A percentile compares a stretch with the other conserved stretches of the same genome.
Evolutionary conservation across 495 filamentous ascomycete species (phyloP).

Genomic region (Aspergillus indologenus): DNA sequence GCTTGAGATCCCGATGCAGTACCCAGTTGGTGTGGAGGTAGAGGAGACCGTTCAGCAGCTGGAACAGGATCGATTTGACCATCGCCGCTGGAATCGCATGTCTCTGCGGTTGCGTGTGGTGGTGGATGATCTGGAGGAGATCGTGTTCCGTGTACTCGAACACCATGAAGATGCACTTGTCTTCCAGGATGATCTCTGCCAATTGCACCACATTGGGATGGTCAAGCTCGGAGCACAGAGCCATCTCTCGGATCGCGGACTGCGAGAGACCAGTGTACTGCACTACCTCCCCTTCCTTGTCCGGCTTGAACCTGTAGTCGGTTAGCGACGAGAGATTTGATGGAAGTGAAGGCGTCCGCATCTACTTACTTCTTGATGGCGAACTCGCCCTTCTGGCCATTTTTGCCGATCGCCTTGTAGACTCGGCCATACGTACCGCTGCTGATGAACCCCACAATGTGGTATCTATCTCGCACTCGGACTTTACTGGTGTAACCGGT

Average conservation of each 20-base stretch:
- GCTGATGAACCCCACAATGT: conserved; percentile 96
- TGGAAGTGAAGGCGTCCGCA: neutral
- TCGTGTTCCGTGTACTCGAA: conserved; percentile 99
- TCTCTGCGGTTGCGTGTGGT: conserved; percentile 85
- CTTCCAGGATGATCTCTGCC: conserved; percentile 94
- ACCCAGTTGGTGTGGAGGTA: conserved; percentile 98
- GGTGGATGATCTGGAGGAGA: conserved; percentile 95
- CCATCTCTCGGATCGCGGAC: conserved; percentile 96
- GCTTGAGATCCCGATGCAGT: conserved; percentile 92
- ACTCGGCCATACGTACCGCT: conserved; percentile 98
- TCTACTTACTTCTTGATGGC: conserved; percentile 82
- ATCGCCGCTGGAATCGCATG: conserved; percentile 83
- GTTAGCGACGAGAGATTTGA: conserved; percentile 15
- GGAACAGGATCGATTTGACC: conserved; percentile 89
- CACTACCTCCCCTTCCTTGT: conserved; percentile 93
- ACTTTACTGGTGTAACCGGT: conserved; percentile 78
- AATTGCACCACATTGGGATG: conserved; percentile 89
- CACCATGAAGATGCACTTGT: conserved; percentile 99
- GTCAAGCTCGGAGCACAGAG: conserved; percentile 88
- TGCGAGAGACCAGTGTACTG: conserved; percentile 98
- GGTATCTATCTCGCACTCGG: conserved; percentile 84
- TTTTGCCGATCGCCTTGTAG: conserved; percentile 86
- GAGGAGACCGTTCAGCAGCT: conserved; percentile 87
- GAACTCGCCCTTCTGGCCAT: conserved; percentile 74
- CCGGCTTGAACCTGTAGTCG: conserved; percentile 81